Percentiles rank a stretch among this genome's conserved stretches.
These are phyloP conservation scores for Wallacemonas collosoma DNA, from an alignment of 208 protist species.

Conservation along the genomic window DNA sequence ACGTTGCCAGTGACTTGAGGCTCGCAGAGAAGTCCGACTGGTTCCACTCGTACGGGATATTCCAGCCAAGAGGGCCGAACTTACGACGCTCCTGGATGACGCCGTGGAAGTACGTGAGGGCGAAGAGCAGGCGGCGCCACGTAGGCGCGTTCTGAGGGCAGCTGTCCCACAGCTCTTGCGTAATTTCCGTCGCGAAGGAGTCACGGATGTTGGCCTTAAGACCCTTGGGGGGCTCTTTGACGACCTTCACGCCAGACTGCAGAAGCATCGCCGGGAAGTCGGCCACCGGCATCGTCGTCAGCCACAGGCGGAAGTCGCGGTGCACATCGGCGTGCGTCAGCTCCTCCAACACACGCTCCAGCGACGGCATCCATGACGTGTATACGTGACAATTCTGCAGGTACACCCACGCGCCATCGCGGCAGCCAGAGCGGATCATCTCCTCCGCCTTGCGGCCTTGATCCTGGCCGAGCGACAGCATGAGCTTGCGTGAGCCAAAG, in stretches of 20 bases:
- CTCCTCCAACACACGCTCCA: constrained; percentile 92
- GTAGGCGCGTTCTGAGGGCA: constrained; percentile 70
- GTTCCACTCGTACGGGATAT: constrained; percentile 97
- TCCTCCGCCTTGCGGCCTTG: constrained; percentile 92
- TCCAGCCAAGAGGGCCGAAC: constrained; percentile 95
- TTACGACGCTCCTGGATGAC: constrained; percentile 94
- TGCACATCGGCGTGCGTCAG: constrained; percentile 76
- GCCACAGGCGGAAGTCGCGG: constrained; percentile 95
- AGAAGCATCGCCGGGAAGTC: constrained; percentile 95
- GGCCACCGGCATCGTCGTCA: constrained; percentile 94
- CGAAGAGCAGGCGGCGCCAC: constrained; percentile 96
- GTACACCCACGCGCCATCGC: constrained; percentile 93
- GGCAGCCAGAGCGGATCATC: constrained; percentile 81
- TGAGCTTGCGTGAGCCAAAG: constrained; percentile 86
- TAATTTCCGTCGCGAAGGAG: constrained; percentile 73
- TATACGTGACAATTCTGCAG: constrained; percentile 97
- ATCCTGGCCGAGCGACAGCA: constrained; percentile 96
- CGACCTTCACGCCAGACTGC: constrained; percentile 96
- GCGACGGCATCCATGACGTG: constrained; percentile 94
- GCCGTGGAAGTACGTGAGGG: constrained; percentile 95
- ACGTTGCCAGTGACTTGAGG: constrained; percentile 78
- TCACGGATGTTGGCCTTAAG: constrained; percentile 94
- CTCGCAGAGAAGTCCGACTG: constrained; percentile 91
- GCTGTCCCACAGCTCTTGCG: constrained; percentile 83
- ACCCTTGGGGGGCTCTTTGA: constrained; percentile 97